Percentiles rank a stretch among this genome's conserved stretches.
phyloP scores from a whole-genome alignment of 2,329 filamentous ascomycete genomes.

The Aureobasidium pullulans region DNA sequence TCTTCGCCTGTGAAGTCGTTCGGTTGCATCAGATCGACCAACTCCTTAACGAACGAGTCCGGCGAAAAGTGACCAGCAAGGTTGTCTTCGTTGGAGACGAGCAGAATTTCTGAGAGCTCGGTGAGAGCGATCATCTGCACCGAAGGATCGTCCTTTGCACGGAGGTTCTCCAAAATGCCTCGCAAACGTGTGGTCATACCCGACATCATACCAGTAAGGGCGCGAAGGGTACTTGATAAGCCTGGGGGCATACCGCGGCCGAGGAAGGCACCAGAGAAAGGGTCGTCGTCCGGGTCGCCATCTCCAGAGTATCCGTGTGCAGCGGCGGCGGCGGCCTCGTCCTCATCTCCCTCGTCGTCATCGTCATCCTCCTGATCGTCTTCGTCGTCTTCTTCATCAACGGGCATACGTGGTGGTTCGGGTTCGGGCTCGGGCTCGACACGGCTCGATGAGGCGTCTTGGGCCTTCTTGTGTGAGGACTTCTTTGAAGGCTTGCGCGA shows the following conservation, averaged over 20 bases:
- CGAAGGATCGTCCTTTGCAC: constrained; percentile 76
- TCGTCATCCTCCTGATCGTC: constrained; percentile 18
- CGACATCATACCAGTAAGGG: constrained; percentile 86
- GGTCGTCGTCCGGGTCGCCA: constrained; percentile 53
- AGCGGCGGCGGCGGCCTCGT: constrained; percentile 29
- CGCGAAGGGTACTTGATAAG: constrained; percentile 73
- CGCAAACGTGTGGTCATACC: constrained; percentile 73
- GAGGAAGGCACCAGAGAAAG: constrained; percentile 57
- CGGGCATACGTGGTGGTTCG: background rate
- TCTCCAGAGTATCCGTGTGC: constrained; percentile 39
- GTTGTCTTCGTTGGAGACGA: constrained; percentile 95
- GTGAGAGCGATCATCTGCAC: constrained; percentile 87
- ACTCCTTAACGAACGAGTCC: constrained; percentile 89
- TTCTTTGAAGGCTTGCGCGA: constrained; percentile 26
- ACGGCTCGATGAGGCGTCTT: constrained; percentile 1
- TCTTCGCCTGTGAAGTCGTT: constrained; percentile 74
- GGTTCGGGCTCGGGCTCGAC: background rate
- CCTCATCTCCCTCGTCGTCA: constrained; percentile 25
- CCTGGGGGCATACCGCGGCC: constrained; percentile 55
- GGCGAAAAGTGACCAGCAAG: constrained; percentile 90
- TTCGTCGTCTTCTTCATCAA: background rate
- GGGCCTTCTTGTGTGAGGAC: constrained; percentile 18
- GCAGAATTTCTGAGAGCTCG: constrained; percentile 83
- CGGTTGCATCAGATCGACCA: constrained; percentile 85
- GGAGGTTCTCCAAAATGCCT: constrained; percentile 52